A percentile compares a stretch with the other conserved stretches of the same genome.
Conservation (phyloP, 163 green algal species). For the Scenedesmus sp. region DNA sequence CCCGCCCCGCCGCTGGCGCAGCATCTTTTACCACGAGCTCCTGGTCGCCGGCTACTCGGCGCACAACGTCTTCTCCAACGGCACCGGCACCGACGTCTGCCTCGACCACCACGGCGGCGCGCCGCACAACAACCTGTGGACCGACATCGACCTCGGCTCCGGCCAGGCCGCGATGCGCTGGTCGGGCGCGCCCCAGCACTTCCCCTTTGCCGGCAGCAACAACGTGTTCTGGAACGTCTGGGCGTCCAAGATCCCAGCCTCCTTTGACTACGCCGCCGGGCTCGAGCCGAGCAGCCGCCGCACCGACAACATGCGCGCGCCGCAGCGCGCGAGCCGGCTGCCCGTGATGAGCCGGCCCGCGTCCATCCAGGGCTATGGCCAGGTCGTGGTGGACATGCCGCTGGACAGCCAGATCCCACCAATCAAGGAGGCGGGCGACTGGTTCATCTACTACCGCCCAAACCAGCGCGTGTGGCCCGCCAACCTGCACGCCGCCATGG, state of each 20-base stretch:
- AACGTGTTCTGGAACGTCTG: slow-evolving; percentile 30
- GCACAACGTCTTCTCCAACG: slow-evolving; percentile 24
- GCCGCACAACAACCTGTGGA: slow-evolving; percentile 37
- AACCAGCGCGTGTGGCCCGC: not conserved
- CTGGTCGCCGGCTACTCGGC: slow-evolving; percentile 16
- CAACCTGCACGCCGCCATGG: slow-evolving; percentile 15
- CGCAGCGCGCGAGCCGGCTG: not conserved
- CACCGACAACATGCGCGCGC: not conserved
- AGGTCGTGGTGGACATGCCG: slow-evolving; percentile 30
- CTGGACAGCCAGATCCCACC: not conserved
- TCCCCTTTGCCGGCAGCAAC: not conserved
- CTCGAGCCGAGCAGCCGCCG: not conserved
- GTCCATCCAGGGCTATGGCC: not conserved
- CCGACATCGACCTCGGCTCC: slow-evolving; percentile 26
- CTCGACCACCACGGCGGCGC: slow-evolving; percentile 34
- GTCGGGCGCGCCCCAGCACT: not conserved
- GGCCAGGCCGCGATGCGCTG: slow-evolving; percentile 21
- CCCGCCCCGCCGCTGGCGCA: no score
- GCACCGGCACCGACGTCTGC: not conserved
- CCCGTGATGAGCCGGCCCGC: slow-evolving; percentile 3
- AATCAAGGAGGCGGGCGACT: slow-evolving; percentile 20
- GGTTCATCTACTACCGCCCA: slow-evolving; percentile 18
- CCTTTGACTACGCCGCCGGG: not conserved
- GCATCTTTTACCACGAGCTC: slow-evolving; percentile 27
- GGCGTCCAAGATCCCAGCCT: not conserved